Evolutionary conservation across 768 basidiomycete genomes (phyloP), one percentile per base, ranked within the genome.

Genomic region (Butyriboletus loyo): DNA sequence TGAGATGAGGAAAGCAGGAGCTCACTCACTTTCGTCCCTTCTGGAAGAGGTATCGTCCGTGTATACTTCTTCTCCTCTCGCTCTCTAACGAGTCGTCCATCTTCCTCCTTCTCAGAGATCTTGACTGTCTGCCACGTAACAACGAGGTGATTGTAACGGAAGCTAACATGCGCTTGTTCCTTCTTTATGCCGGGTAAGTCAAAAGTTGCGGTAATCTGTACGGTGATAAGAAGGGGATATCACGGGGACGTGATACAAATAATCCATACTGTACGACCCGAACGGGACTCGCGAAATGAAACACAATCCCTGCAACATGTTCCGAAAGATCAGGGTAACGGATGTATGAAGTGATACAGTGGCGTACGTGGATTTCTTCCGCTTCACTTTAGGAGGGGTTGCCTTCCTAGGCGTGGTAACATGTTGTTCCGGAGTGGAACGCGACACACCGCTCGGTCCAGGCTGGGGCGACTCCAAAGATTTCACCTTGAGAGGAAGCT

Each of bases 111-210:
- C 65, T 89, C 87, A 13, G 74, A 72, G 44, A 82, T 73, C 58
- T 79, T 82, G 50, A 80, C 73, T 10, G 74, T 78, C 53, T 79
- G 75, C 87, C 87, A 90, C 17, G 80, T 85, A 35, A 90, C 75
- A 34, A 86, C 74, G 10, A 90, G 71, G 40, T 80, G 72, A 57
- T 79, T 71, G 48, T 77, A 76, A 48, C 86, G 85, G 59, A 81
- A 89, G 63, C 82, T 87, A 62, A 90, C 83, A 57, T 89, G 87
- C 50, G 88, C 80, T 54, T 89, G 82, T 52, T 87, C 79, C 65
- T 88, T 89, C 62, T 75, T 76, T 38, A 89, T 80, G 27, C 86
- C 84, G 3, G 77, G 77, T 60, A 90, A 72, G 53, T 88, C 85
- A 64, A 89, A 87, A 45, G 80, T 86, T 22, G 84, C 85, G 22